Conservation (phyloP, 176 grass and related monocot genomes). For the Zea luxurians region DNA sequence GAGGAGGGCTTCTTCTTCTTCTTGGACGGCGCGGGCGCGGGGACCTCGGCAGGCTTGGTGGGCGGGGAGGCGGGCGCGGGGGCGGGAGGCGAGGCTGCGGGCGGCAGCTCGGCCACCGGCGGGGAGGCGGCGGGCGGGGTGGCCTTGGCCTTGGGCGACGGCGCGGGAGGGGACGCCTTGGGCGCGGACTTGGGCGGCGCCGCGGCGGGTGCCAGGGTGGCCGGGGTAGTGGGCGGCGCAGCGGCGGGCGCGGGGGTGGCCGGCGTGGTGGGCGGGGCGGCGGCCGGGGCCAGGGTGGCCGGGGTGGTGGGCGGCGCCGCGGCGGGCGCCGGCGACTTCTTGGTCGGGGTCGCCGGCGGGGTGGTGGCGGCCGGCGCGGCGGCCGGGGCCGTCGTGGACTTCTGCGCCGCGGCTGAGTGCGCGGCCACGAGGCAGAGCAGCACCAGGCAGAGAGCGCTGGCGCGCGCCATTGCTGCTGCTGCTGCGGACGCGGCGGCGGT, state of each 20-base stretch:
- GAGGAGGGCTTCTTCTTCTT: conserved; percentile 39
- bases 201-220: conserved; percentile 42
- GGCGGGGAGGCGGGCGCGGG: conserved; percentile 36
- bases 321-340: conserved; percentile 40
- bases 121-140: conserved; percentile 23
- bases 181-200: conserved; percentile 37
- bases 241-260: conserved; percentile 32
- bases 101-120: not conserved
- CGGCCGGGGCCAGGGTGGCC: conserved; percentile 12
- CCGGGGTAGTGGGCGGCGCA: not conserved
- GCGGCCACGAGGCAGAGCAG: conserved; percentile 53
- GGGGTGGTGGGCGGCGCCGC: conserved; percentile 12
- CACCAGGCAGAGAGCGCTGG: conserved; percentile 46
- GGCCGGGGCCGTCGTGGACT: conserved; percentile 13
- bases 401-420: conserved; percentile 45
- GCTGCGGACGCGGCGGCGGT: not conserved
- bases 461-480: conserved; percentile 42
- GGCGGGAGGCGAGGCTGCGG: conserved; percentile 27
- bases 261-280: conserved; percentile 34
- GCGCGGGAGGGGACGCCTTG: conserved; percentile 29
- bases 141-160: conserved; percentile 32
- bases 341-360: conserved; percentile 29
- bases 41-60: conserved; percentile 47
- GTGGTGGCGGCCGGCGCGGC: conserved; percentile 34
- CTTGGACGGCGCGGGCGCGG: conserved; percentile 60